Evolutionary conservation across 805 yeast species (phyloP), one percentile per base, ranked within the genome.

Genomic region (Metschnikowia drakensbergensis): DNA sequence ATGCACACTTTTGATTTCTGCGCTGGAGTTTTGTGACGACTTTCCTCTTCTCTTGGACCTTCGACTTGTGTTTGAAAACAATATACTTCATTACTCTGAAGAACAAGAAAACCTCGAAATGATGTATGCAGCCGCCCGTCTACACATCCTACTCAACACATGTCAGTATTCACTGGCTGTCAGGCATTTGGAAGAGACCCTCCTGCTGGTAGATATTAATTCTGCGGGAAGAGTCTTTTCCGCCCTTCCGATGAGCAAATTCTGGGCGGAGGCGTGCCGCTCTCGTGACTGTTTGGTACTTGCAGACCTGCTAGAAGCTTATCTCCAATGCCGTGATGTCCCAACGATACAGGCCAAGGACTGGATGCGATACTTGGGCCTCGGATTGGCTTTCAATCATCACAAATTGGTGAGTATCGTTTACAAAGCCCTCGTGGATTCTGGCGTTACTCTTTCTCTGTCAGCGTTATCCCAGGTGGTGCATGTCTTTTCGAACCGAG

Each of bases 401-500:
- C 69, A 67, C 52, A 47, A 44, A 3, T 46, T 70, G 34, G 67
- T 65, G 4, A 62, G 60, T 35, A 30, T 56, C 9, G 53, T 68
- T 1, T 69, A 69, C 50, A 62, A 58, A 11, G 53, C 57, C 22
- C 31, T 42, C 13, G 26, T 33, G 45, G 8, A 33, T 37, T 43
- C 55, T 47, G 44, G 41, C 33, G 5, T 38, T 57, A 13, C 54
- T 60, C 30, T 47, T 48, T 17, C 38, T 10, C 26, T 13, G 38
- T 13, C 37, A 6, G 25, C 17, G 11, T 51, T 69, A 5, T 48
- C 52, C 30, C 61, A 58, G 42, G 61, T 69, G 5, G 57, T 73
- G 27, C 68, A 65, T 31, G 55, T 63, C 0, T 58, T 72, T 8
- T 55, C 73, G 2, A 49, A 58, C 3, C 58, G 65, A 44, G 77